Conservation (phyloP, 2,329 filamentous ascomycete species). For the Cercospora citrullina region DNA sequence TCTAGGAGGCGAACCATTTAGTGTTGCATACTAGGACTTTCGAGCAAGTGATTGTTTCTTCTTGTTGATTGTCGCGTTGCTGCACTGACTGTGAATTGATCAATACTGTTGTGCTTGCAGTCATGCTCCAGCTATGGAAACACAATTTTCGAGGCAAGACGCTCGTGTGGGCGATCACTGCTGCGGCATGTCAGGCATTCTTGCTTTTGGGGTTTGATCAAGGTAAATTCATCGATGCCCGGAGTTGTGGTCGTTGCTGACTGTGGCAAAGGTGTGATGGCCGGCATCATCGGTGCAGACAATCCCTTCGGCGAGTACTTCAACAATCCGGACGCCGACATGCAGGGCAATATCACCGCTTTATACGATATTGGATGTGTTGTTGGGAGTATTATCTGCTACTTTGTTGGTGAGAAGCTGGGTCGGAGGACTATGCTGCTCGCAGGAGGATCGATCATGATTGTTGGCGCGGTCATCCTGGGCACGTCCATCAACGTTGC, state of each 20-base stretch:
- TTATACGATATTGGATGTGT: conserved; percentile 57
- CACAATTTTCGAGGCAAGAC: conserved; percentile 11
- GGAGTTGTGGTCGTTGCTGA: background rate
- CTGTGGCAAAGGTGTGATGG: conserved; percentile 11
- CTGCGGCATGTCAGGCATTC: conserved; percentile 13
- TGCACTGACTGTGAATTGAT: background rate
- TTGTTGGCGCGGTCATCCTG: conserved; percentile 46
- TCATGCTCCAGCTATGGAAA: conserved; percentile 4
- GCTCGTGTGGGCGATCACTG: conserved; percentile 2
- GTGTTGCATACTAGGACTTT: background rate
- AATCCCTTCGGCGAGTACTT: conserved; percentile 6
- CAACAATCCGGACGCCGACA: conserved; percentile 4
- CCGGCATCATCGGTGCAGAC: conserved; percentile 14
- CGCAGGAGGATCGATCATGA: conserved; percentile 45
- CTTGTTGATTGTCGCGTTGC: background rate
- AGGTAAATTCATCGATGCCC: background rate
- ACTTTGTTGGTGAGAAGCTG: conserved; percentile 44
- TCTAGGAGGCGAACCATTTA: background rate
- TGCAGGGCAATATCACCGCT: conserved; percentile 54
- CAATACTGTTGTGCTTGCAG: background rate
- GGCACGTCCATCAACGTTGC: conserved; percentile 41
- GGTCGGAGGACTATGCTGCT: conserved; percentile 49
- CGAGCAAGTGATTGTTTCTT: background rate
- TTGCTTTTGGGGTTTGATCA: conserved; percentile 5
- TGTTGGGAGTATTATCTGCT: conserved; percentile 43